A percentile compares a stretch with the other conserved stretches of the same genome.
phyloP scores from a whole-genome alignment of 129 eudicot genomes.

The Saposhnikovia divaricata region DNA sequence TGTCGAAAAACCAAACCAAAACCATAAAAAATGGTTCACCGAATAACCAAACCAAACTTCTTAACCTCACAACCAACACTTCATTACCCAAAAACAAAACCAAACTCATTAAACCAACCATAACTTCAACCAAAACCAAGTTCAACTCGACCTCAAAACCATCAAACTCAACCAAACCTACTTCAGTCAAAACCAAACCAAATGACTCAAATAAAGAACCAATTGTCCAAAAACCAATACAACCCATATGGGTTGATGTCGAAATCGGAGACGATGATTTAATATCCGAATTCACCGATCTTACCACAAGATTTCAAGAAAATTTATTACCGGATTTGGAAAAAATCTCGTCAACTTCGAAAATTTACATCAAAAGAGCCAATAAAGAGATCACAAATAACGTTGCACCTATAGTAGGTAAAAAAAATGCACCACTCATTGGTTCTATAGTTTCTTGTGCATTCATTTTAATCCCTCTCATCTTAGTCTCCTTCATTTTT shows the following conservation, averaged over 20 bases:
- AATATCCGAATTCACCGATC: constrained; percentile 52
- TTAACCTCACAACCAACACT: constrained; percentile 17
- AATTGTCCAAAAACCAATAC: constrained; percentile 14
- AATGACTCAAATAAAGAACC: constrained; percentile 3
- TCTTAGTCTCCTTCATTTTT: constrained; percentile 68
- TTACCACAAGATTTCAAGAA: constrained; percentile 72
- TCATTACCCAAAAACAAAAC: constrained; percentile 32
- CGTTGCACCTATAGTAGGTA: constrained; percentile 70
- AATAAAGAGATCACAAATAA: constrained; percentile 57
- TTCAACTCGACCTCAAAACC: constrained; percentile 63
- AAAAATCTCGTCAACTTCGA: constrained; percentile 59
- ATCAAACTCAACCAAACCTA: constrained; percentile 33
- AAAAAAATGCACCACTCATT: constrained; percentile 58
- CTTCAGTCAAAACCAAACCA: constrained; percentile 28
- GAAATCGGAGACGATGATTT: constrained; percentile 42
- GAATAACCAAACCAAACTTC: constrained; percentile 38
- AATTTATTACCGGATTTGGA: constrained; percentile 71
- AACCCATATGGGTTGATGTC: constrained; percentile 17
- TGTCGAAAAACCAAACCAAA: constrained; percentile 15
- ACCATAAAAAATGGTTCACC: background rate
- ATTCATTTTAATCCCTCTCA: constrained; percentile 64
- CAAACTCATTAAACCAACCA: constrained; percentile 32
- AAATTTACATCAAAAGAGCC: constrained; percentile 46
- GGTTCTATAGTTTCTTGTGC: constrained; percentile 54
- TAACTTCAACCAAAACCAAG: constrained; percentile 18